Conservation (phyloP, 192 early-diverging fungal genomes). For the Linnemannia elongata region DNA sequence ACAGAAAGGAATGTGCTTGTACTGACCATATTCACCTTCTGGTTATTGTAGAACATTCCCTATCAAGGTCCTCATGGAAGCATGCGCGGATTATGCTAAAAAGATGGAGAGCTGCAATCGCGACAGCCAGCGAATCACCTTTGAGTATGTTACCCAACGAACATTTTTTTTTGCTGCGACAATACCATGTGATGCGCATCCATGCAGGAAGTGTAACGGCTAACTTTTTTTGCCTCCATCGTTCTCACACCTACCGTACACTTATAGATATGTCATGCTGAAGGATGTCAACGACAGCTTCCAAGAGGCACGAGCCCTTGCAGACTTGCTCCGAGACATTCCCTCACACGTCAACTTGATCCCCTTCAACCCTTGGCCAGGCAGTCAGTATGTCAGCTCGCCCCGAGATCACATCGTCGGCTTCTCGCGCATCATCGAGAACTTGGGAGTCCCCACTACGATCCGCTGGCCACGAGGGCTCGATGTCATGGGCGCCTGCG, state of each 20-base stretch:
- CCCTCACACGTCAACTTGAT: constrained; percentile 85
- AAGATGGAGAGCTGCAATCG: constrained; percentile 66
- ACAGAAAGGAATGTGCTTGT: not conserved
- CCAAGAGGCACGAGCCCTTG: constrained; percentile 76
- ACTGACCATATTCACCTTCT: not conserved
- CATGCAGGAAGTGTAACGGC: not conserved
- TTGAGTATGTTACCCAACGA: constrained; percentile 72
- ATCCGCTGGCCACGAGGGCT: constrained; percentile 74
- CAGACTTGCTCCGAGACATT: constrained; percentile 70
- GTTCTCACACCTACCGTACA: not conserved
- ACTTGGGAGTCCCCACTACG: constrained; percentile 68
- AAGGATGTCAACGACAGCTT: constrained; percentile 85
- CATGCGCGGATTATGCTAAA: constrained; percentile 74
- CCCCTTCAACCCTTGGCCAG: constrained; percentile 92
- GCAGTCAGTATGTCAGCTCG: constrained; percentile 75
- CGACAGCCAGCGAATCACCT: constrained; percentile 77
- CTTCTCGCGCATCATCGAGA: constrained; percentile 67
- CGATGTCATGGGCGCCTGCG: constrained; percentile 89
- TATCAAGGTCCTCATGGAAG: constrained; percentile 75
- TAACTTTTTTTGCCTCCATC: not conserved
- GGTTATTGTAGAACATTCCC: constrained; percentile 71
- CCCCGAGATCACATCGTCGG: constrained; percentile 65
- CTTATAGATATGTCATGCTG: constrained; percentile 84
- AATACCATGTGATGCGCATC: not conserved
- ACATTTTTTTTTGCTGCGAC: not conserved